Conservation (phyloP, 306 rosid genomes). For the Astragalus membranaceus region DNA sequence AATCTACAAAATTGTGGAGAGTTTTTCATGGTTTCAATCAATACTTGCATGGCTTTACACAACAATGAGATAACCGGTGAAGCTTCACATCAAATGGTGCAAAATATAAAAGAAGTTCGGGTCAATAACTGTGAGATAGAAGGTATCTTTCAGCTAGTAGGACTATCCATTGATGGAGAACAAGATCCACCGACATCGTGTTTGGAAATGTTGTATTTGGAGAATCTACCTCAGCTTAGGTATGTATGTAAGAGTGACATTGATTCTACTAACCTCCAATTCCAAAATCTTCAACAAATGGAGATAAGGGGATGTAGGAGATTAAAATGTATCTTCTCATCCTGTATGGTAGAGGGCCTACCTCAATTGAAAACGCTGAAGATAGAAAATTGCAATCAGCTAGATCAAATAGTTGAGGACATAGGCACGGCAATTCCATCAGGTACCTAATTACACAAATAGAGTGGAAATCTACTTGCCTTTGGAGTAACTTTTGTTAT, state of each 20-base stretch:
- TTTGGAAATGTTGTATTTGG: conserved; percentile 11
- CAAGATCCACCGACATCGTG: background rate
- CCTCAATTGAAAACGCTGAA: background rate
- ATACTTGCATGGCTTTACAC: background rate
- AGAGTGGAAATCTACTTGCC: background rate
- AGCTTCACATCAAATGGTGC: background rate
- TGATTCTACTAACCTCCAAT: background rate
- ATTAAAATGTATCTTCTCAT: conserved; percentile 8
- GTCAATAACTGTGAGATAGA: background rate
- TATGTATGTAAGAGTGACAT: background rate
- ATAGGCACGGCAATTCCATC: background rate
- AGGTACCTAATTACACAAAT: background rate
- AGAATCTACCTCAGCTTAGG: conserved; percentile 15
- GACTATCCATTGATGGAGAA: background rate
- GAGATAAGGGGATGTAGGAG: background rate
- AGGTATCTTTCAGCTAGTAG: background rate
- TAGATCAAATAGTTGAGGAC: conserved; percentile 6
- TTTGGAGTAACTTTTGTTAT: background rate
- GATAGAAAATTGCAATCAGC: background rate
- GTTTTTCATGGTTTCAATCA: conserved; percentile 5
- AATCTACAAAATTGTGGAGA: background rate
- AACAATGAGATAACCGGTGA: background rate
- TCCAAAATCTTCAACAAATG: conserved; percentile 6
- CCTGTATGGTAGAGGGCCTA: background rate
- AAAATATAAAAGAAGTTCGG: background rate